Base-by-base conservation (phyloP, 257 asterid species). In the Hygrophila difformis region DNA sequence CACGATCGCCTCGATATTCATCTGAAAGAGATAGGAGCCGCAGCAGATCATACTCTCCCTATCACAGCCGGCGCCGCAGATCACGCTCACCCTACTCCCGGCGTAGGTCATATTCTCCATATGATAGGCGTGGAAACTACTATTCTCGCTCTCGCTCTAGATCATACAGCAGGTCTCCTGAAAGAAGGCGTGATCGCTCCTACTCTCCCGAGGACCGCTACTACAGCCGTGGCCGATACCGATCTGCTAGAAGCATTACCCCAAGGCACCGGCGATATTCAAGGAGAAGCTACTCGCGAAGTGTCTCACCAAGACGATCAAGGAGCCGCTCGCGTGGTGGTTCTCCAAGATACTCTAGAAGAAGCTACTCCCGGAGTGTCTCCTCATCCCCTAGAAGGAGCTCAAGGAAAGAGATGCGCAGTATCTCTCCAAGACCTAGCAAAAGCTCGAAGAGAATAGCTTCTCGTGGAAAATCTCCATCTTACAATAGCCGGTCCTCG, bases 141-240 rank as follows among this genome's bases (percentile, higher is more conserved):
- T 73, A 65, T 40, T 81, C 84, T 8, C 59, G 76, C 3, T 72
- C 79, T 15, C 70, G 57, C 1, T 77, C 94, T 20, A 82, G 75
- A 17, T 72, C 86, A n/a, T 77, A 66, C 67, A 75, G 74, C 65
- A 61, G 84, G 50, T 75, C 80, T 12, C 78, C 82, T 12, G 53
- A 63, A 3, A 59, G 80, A 13, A 39, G 65, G 54, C 64, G 62
- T 14, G 78, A 64, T 2, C 86, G 14, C 75, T 65, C 59, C 8
- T 67, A 65, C 70, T 71, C 81, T 18, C 74, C 84, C 1, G 72
- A 69, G 18, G 68, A 42, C 44, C 20, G 44, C 0, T 39, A 46
- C 12, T 44, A 50, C 29, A 36, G 68, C 24, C n/a, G 64, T 3
- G 15, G 68, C 44, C 60, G 54, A 17, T 52, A 51, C 51, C 66